Conservation (phyloP, 305 asterid species). For the Fraxinus sp. region DNA sequence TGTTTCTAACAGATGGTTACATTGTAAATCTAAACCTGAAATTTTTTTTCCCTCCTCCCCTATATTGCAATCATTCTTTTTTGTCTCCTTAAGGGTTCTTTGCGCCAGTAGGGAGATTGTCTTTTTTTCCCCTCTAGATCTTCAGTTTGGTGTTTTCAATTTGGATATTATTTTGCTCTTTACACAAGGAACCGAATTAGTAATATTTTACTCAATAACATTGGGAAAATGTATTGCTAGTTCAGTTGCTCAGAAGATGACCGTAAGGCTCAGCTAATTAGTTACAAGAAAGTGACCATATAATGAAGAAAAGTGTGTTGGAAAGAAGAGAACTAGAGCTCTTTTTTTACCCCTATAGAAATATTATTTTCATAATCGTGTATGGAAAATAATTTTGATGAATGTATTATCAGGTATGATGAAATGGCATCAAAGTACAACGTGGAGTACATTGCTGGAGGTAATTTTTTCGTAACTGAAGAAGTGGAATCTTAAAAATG, state of each 20-base stretch:
- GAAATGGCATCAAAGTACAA: conserved; percentile 70
- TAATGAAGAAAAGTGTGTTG: background rate
- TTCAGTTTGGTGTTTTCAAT: background rate
- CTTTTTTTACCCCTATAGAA: background rate
- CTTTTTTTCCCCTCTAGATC: background rate
- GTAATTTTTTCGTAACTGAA: conserved; percentile 35
- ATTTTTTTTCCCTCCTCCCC: background rate
- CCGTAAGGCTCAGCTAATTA: background rate
- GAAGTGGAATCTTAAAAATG: conserved; percentile 3
- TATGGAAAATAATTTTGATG: conserved; percentile 1
- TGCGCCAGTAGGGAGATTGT: background rate
- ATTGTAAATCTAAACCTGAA: no score
- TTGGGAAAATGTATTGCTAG: background rate
- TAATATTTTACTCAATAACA: background rate
- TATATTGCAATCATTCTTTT: background rate
- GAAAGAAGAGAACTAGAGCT: background rate
- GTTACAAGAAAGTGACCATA: background rate
- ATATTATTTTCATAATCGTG: background rate
- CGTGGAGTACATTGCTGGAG: conserved; percentile 95
- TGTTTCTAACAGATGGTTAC: no score
- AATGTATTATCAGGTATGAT: conserved; percentile 64
- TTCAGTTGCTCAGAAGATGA: background rate
- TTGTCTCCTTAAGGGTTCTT: background rate
- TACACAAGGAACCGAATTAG: background rate
- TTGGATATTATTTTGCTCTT: background rate